phyloP scores from a whole-genome alignment of 768 basidiomycete species.

The Lyophyllum semitale region DNA sequence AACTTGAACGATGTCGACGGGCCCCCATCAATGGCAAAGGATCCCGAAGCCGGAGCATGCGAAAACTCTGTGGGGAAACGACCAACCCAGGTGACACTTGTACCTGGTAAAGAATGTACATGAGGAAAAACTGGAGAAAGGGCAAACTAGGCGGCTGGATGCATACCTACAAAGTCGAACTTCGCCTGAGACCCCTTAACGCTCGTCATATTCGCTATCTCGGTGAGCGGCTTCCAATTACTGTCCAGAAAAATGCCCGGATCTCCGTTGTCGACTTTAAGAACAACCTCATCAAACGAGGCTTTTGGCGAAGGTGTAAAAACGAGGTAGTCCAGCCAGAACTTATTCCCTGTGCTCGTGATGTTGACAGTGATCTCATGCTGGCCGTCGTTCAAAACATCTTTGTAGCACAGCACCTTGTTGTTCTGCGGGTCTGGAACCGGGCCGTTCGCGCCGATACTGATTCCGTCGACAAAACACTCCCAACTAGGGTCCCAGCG shows the following conservation, averaged over 20 bases:
- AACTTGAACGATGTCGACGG: conserved; percentile 21
- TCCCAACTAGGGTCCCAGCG: conserved; percentile 20
- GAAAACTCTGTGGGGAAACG: conserved; percentile 19
- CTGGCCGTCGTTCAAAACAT: conserved; percentile 16
- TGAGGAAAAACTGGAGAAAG: not conserved
- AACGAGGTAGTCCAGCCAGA: conserved; percentile 11
- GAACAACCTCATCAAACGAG: not conserved
- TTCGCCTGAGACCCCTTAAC: not conserved
- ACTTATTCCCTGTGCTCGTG: not conserved
- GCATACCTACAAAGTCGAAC: conserved; percentile 8
- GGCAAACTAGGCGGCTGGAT: not conserved
- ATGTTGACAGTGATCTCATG: conserved; percentile 23
- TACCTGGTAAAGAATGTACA: conserved; percentile 18
- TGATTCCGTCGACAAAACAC: conserved; percentile 23
- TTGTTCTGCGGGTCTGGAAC: conserved; percentile 15
- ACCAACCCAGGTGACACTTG: conserved; percentile 24
- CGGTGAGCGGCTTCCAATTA: not conserved
- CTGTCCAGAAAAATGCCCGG: not conserved
- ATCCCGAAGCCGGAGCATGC: conserved; percentile 13
- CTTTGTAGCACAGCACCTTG: conserved; percentile 18
- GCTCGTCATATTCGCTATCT: not conserved
- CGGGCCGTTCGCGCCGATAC: conserved; percentile 4
- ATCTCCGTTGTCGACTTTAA: not conserved
- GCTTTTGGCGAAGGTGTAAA: not conserved
- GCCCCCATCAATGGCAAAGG: conserved; percentile 26